These are phyloP conservation scores for Axilococcus clingmanii DNA, from an alignment of 139 green algal genomes.

Conservation along the genomic window DNA sequence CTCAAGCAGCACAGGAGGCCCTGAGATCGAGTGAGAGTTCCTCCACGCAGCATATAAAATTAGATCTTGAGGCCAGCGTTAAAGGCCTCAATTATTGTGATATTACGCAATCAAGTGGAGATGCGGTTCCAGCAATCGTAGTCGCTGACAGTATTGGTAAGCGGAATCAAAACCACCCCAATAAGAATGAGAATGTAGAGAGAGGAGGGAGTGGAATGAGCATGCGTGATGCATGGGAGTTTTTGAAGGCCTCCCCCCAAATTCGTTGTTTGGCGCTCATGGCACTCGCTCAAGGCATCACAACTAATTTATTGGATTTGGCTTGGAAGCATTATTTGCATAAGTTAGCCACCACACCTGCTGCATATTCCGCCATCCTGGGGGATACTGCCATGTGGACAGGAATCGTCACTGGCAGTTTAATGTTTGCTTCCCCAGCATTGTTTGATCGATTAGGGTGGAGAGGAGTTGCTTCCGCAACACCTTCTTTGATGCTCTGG, in stretches of 20 bases:
- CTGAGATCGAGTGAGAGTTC: not conserved
- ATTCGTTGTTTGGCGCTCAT: constrained; percentile 87
- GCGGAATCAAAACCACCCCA: not conserved
- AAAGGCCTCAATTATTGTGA: constrained; percentile 25
- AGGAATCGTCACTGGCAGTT: constrained; percentile 58
- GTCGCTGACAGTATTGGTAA: too few species aligned
- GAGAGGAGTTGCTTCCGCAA: constrained; percentile 62
- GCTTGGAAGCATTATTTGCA: constrained; percentile 88
- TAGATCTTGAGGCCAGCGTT: constrained; percentile 15
- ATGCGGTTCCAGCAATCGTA: constrained; percentile 14
- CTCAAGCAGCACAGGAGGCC: not conserved
- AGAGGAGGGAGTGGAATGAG: constrained; percentile 9
- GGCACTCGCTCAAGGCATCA: constrained; percentile 75
- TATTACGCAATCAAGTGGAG: constrained; percentile 19
- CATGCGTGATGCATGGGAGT: constrained; percentile 34
- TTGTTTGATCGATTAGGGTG: constrained; percentile 75
- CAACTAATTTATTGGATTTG: constrained; percentile 83
- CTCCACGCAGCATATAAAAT: not conserved
- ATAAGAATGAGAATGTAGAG: not conserved
- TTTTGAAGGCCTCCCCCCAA: constrained; percentile 51
- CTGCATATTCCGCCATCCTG: constrained; percentile 70
- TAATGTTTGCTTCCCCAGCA: constrained; percentile 75
- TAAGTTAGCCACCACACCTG: constrained; percentile 65
- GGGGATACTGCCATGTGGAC: constrained; percentile 80
- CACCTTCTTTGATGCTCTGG: constrained; percentile 51